phyloP scores from a whole-genome alignment of 192 early-diverging fungal genomes.

The Chytriomyces hyalinus region DNA sequence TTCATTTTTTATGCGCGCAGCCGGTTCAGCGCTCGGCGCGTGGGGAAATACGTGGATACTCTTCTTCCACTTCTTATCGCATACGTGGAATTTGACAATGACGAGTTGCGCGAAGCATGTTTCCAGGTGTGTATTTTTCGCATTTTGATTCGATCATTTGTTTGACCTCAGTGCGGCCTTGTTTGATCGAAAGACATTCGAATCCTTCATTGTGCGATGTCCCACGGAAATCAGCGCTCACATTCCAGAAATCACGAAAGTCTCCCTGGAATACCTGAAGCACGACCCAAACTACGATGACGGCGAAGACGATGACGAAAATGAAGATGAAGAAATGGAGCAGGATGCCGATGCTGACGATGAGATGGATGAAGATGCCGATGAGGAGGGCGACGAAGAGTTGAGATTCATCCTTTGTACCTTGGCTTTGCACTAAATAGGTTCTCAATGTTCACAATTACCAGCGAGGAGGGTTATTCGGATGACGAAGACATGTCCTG shows the following conservation, averaged over 20 bases:
- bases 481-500: constrained; percentile 92
- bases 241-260: constrained; percentile 62
- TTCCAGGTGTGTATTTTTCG: constrained; percentile 54
- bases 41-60: constrained; percentile 68
- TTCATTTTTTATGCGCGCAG: constrained; percentile 49
- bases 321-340: constrained; percentile 49
- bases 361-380: constrained; percentile 61
- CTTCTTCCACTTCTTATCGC: constrained; percentile 68
- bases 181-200: constrained; percentile 61
- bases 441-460: background rate
- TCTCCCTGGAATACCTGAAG: constrained; percentile 70
- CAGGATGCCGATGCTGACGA: constrained; percentile 63
- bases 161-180: constrained; percentile 55
- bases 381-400: constrained; percentile 73
- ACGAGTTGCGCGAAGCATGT: constrained; percentile 83
- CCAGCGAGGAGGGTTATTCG: constrained; percentile 66
- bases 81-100: constrained; percentile 68
- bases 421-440: constrained; percentile 22
- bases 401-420: background rate
- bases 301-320: constrained; percentile 72
- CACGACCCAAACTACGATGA: constrained; percentile 88
- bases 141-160: background rate
- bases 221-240: constrained; percentile 74
- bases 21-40: constrained; percentile 70
- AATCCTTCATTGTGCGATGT: constrained; percentile 77